phyloP scores from a whole-genome alignment of 805 yeast species.

The Metschnikowia hibisci region DNA sequence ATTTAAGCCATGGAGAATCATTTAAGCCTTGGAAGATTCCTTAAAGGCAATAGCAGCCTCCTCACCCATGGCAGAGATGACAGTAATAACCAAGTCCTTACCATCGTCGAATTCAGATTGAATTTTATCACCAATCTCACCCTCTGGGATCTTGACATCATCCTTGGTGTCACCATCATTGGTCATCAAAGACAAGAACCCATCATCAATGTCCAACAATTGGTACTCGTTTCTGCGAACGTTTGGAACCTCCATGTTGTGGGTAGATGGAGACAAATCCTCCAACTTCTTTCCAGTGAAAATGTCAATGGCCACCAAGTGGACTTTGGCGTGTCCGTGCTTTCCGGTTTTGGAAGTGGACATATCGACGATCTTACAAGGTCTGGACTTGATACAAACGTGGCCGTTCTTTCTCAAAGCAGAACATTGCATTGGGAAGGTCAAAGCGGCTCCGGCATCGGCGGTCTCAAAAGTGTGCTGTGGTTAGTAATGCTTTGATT shows the following conservation, averaged over 20 bases:
- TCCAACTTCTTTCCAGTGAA: conserved; percentile 99
- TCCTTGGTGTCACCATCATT: conserved; percentile 98
- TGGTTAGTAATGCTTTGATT: conserved; percentile 24
- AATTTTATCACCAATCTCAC: conserved; percentile 92
- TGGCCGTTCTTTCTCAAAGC: conserved; percentile 99
- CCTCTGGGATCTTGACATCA: conserved; percentile 97
- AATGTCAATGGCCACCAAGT: conserved; percentile 97
- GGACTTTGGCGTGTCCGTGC: conserved; percentile 99
- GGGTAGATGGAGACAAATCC: conserved; percentile 99
- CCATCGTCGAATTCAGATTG: conserved; percentile 95
- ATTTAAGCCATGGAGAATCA: conserved; percentile 67
- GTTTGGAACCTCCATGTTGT: conserved; percentile 99
- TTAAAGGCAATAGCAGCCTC: conserved; percentile 98
- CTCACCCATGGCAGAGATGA: conserved; percentile 98
- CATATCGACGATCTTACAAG: conserved; percentile 99
- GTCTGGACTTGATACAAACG: conserved; percentile 98
- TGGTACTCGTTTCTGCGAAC: conserved; percentile 95
- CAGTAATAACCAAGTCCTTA: conserved; percentile 94
- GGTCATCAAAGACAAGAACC: conserved; percentile 95
- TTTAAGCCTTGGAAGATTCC: conserved; percentile 82
- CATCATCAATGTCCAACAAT: conserved; percentile 97
- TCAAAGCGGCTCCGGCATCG: conserved; percentile 97
- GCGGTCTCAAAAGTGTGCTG: conserved; percentile 96
- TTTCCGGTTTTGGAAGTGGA: conserved; percentile 99
- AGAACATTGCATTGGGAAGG: conserved; percentile 99